Conservation (phyloP, 495 filamentous ascomycete genomes). For the Penicillium malachiteum region DNA sequence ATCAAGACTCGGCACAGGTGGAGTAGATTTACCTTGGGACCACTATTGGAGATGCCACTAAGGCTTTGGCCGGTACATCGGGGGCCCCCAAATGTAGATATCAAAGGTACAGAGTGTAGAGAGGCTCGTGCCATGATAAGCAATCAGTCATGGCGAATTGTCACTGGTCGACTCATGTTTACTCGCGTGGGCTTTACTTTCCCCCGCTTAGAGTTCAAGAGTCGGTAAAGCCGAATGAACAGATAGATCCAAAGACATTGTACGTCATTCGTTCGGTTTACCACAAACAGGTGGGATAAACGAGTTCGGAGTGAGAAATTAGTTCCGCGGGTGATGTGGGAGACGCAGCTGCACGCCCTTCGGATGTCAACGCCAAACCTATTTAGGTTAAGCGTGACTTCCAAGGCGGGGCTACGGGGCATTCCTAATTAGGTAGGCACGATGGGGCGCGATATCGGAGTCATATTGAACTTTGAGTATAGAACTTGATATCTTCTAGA, state of each 20-base stretch:
- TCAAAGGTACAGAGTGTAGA: background rate
- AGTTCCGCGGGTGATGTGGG: conserved; percentile 5
- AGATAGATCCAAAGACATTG: conserved; percentile 9
- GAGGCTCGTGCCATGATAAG: conserved; percentile 17
- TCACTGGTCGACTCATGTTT: background rate
- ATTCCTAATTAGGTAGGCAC: background rate
- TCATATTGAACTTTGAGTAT: background rate
- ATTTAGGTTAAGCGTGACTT: conserved; percentile 16
- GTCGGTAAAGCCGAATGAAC: conserved; percentile 11
- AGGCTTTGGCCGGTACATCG: conserved; percentile 7
- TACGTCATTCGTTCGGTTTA: background rate
- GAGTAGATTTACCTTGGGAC: conserved; percentile 18
- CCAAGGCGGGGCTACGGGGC: background rate
- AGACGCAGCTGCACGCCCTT: conserved; percentile 36
- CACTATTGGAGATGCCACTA: conserved; percentile 7
- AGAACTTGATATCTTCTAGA: background rate
- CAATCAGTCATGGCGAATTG: conserved; percentile 14
- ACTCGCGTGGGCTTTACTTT: background rate
- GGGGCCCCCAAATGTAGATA: background rate
- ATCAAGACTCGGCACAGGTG: conserved; percentile 16
- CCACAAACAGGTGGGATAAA: conserved; percentile 9
- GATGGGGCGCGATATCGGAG: conserved; percentile 14
- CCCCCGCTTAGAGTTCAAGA: background rate
- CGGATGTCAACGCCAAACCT: conserved; percentile 36
- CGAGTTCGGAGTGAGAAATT: conserved; percentile 1